Base-by-base conservation (phyloP, 2,329 filamentous ascomycete species). In the Paracoccidioides brasiliensis region DNA sequence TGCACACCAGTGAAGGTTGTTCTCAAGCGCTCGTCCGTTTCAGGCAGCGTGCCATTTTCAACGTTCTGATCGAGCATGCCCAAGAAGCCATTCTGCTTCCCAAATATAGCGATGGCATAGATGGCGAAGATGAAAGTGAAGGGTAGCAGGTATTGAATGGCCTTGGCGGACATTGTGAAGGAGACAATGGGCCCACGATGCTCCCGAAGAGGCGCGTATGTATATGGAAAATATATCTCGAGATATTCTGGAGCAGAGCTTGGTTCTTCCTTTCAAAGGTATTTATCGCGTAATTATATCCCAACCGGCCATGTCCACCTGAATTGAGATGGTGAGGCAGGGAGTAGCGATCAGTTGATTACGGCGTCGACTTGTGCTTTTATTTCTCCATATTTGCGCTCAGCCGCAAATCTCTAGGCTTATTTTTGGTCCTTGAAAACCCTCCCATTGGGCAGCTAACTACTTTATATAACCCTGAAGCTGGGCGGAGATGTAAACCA, bases 1-100 rank as follows among this genome's bases (percentile, higher is more conserved):
- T 64, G 59, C 43, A 71, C 42, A 0, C 70, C 70, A 0, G 70
- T 72, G 55, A 70, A 70, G 14, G 62, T 54, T 0, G 63, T 64
- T 37, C 66, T 65, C 42, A 72, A 55, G 10, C 66, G 62, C 12
- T 63, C 64, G 46, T 66, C 52, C 5, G 59, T 55, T 2, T 61
- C 66, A 0, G 66, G 65, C 4, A 70, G 62, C 14, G 57, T 63
- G 32, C 62, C 61, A 14, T 64, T 60, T 8, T 42, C 62, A 15
- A 67, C 58, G 5, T 59, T 55, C 12, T 64, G 46, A 3, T 58
- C 35, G 7, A 58, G 58, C 10, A 67, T 52, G 12, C 50, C 56
- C 41, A 64, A 52, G 7, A 67, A 57, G n/a, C 68, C 68, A 57
- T 70, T 72, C 51, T 58, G 58, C 5, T 64, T 56, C 8, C 64